phyloP scores from a whole-genome alignment of 2,329 filamentous ascomycete genomes.

The Catunica adiposa region DNA sequence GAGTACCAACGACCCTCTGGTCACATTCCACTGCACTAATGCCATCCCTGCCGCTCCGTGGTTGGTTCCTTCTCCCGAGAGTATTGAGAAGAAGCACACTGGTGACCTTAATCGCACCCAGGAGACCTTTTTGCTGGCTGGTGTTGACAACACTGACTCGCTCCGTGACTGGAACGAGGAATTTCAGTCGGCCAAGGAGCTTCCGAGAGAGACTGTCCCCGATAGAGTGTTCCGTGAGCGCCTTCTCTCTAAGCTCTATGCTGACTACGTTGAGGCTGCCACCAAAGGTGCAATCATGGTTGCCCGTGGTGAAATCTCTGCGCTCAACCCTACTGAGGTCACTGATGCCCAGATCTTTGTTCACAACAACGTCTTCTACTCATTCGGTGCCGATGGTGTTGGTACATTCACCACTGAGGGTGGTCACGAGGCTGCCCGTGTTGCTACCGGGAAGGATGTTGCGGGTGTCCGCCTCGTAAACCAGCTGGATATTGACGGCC shows the following conservation, averaged over 20 bases:
- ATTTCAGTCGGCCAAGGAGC: slow-evolving; percentile 88
- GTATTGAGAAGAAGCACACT: slow-evolving; percentile 51
- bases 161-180: slow-evolving; percentile 98
- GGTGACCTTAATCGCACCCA: slow-evolving; percentile 78
- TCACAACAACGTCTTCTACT: slow-evolving; percentile 99
- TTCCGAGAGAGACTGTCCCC: slow-evolving; percentile 85
- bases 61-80: slow-evolving; percentile 58
- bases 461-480: slow-evolving; percentile 88
- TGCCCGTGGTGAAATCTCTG: slow-evolving; percentile 78
- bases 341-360: slow-evolving; percentile 95
- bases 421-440: slow-evolving; percentile 86
- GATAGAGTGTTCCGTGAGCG: slow-evolving; percentile 92
- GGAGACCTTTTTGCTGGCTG: slow-evolving; percentile 78
- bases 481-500: slow-evolving; percentile 83
- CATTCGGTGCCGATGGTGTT: slow-evolving; percentile 91
- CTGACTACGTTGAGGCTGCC: slow-evolving; percentile 93
- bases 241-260: slow-evolving; percentile 86
- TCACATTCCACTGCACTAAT: slow-evolving; percentile 91
- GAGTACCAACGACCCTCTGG: slow-evolving; percentile 68
- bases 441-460: slow-evolving; percentile 93
- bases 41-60: slow-evolving; percentile 83
- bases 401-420: slow-evolving; percentile 94
- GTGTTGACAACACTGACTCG: slow-evolving; percentile 85
- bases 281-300: slow-evolving; percentile 83
- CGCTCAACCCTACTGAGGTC: slow-evolving; percentile 84